phyloP scores from a whole-genome alignment of 192 early-diverging fungal species.

The Entrophospora sp. region DNA sequence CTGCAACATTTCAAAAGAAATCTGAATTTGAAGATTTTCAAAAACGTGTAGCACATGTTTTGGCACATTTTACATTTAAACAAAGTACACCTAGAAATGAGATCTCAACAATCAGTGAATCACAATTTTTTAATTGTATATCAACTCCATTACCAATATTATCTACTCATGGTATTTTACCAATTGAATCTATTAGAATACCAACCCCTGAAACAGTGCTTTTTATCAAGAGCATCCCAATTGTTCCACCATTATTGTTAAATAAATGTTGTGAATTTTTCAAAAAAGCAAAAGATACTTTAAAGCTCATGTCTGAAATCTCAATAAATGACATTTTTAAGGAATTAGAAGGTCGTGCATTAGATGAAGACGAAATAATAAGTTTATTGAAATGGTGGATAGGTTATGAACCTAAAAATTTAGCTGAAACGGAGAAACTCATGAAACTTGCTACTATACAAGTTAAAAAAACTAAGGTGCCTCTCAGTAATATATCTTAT shows the following conservation, averaged over 20 bases:
- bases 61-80: constrained; percentile 57
- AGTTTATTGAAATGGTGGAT: constrained; percentile 75
- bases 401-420: constrained; percentile 24
- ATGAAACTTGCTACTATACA: neutral
- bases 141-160: constrained; percentile 46
- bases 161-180: constrained; percentile 54
- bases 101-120: constrained; percentile 51
- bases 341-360: constrained; percentile 50
- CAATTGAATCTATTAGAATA: constrained; percentile 44
- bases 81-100: constrained; percentile 61
- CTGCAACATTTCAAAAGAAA: no score
- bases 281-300: constrained; percentile 31
- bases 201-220: constrained; percentile 42
- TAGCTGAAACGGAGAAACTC: neutral
- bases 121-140: constrained; percentile 47
- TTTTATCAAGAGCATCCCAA: constrained; percentile 60
- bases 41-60: constrained; percentile 52
- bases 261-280: constrained; percentile 47
- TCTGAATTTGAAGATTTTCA: no score
- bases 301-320: constrained; percentile 31
- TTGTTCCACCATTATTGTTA: constrained; percentile 42
- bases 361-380: constrained; percentile 50
- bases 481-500: no score
- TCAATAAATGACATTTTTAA: constrained; percentile 52
- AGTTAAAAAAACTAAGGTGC: neutral